Conservation (phyloP, 306 rosid species). For the Hippophae gyantsensis region DNA sequence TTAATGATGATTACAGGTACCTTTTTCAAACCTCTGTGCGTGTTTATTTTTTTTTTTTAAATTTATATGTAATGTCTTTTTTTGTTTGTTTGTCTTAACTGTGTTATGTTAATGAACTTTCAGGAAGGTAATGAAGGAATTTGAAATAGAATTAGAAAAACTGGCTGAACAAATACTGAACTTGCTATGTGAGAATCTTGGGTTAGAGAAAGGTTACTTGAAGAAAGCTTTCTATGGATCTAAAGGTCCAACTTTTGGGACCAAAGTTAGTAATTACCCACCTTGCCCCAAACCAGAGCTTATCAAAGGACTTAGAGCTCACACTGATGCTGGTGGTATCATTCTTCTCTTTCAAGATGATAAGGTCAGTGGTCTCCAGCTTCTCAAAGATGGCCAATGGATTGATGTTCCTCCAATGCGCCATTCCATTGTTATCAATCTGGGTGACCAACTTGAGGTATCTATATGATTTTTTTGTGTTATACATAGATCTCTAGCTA, state of each 20-base stretch:
- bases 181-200: constrained; percentile 86
- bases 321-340: constrained; percentile 97
- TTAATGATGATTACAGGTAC: constrained; percentile 55
- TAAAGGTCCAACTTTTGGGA: constrained; percentile 83
- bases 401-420: constrained; percentile 89
- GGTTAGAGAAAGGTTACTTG: constrained; percentile 77
- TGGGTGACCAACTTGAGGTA: constrained; percentile 98
- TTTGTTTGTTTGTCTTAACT: no score
- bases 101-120: background rate
- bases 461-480: constrained; percentile 4
- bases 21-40: background rate
- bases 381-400: constrained; percentile 88
- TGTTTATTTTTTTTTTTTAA: no score
- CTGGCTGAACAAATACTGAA: constrained; percentile 75
- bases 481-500: no score
- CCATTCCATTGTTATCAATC: constrained; percentile 76
- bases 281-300: constrained; percentile 93
- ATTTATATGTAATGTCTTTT: no score
- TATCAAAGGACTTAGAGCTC: constrained; percentile 87
- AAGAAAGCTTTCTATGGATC: constrained; percentile 73
- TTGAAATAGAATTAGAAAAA: constrained; percentile 54
- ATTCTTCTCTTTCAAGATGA: constrained; percentile 90
- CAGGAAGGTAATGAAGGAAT: constrained; percentile 74
- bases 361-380: constrained; percentile 94
- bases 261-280: constrained; percentile 92